Evolutionary conservation across 192 early-diverging fungal genomes (phyloP), one percentile per base, ranked within the genome.

Genomic region (Podila horticola): DNA sequence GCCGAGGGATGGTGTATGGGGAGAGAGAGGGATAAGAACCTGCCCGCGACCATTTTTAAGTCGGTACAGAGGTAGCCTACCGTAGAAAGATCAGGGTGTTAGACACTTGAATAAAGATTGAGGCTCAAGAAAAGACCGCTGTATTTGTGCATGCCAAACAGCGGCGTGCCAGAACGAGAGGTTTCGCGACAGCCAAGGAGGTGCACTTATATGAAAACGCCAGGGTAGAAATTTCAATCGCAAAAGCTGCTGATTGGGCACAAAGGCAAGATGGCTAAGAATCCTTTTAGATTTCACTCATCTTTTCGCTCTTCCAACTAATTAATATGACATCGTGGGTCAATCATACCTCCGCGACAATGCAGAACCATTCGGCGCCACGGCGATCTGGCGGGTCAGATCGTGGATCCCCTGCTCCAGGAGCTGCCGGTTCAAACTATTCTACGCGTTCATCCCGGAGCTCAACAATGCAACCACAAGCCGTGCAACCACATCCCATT

Each of bases 281-380:
- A 55, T n/a, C 52, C 22, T 24, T 1, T 55, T 24, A 0, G 52
- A n/a, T 55, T 55, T 61, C 30, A 30, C 30, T 61, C 30, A 61
- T 61, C 29, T 61, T 61, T 19, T 30, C 59, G 22, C 59, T 17
- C 26, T 28, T 19, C 17, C 20, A 55, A 55, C 31, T 26, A 26
- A 65, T 31, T 55, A 55, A 65, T 62, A 75, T 75, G 74, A n/a
- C 67, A 10, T 70, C 76, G 5, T 81, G 76, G 76, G 76, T 81
- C 13, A 81, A 81, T 34, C 76, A 81, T 57, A 81, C 69, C 5
- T 29, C 70, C 4, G 52, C 51, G 10, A 31, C 74, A 17, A 76
- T 76, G 74, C 74, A 76, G 28, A 45, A 19, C 45, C 64, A 65
- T 45, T 20, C 34, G 11, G 33, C 64, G 1, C 13, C 33, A 20